A percentile compares a stretch with the other conserved stretches of the same genome.
phyloP scores from a whole-genome alignment of 1,284 basidiomycete species.

The Cryptococcus sp. region DNA sequence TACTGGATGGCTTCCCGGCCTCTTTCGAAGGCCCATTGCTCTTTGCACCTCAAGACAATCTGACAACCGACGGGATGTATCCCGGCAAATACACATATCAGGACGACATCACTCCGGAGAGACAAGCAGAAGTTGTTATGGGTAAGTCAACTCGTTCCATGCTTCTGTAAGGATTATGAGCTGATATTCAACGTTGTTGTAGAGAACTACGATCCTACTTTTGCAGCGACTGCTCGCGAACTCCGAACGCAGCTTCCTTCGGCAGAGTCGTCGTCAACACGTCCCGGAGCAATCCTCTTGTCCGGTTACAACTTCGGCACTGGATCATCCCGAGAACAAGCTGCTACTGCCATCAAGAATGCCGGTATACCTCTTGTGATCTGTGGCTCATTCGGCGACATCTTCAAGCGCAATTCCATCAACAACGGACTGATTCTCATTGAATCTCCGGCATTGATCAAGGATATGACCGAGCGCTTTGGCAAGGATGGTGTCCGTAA shows the following conservation, averaged over 20 bases:
- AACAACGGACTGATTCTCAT: conserved; percentile 97
- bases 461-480: conserved; percentile 75
- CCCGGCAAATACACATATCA: conserved; percentile 99
- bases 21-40: conserved; percentile 80
- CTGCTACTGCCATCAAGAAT: conserved; percentile 93
- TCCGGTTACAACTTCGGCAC: conserved; percentile 99
- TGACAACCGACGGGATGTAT: conserved; percentile 98
- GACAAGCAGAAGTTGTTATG: conserved; percentile 91
- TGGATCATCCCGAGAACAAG: conserved; percentile 97
- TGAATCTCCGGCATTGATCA: conserved; percentile 85
- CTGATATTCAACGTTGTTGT: not conserved
- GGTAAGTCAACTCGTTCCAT: conserved; percentile 29
- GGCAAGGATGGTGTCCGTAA: conserved; percentile 73
- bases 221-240: conserved; percentile 71
- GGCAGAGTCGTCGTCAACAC: conserved; percentile 36
- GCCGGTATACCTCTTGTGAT: conserved; percentile 91
- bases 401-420: conserved; percentile 98
- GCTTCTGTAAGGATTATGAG: not conserved
- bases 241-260: conserved; percentile 53
- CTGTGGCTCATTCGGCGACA: conserved; percentile 96
- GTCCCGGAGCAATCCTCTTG: conserved; percentile 72
- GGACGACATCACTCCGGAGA: conserved; percentile 94
- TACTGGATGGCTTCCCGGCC: conserved; percentile 78
- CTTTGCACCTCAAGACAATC: conserved; percentile 94
- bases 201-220: conserved; percentile 94